Evolutionary conservation across 495 filamentous ascomycete species (phyloP).

Genomic region (Neurospora sublineolata): DNA sequence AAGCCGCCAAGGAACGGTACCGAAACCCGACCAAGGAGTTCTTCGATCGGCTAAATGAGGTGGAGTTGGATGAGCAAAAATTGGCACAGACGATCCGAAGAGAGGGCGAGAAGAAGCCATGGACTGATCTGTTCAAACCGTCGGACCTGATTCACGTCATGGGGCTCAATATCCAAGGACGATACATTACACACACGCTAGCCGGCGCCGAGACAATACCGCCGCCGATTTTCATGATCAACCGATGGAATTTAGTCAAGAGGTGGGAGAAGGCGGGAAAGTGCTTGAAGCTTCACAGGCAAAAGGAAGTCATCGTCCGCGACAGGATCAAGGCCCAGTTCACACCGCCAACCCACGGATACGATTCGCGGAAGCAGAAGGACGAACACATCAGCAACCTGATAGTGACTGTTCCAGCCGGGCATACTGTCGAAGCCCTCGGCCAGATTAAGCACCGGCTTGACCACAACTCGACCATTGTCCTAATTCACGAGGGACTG

Average conservation of each 20-base stretch:
- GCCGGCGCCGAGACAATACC: constrained; percentile 21
- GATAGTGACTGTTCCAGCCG: constrained; percentile 57
- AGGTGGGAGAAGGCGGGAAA: constrained; percentile 16
- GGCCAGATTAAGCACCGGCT: constrained; percentile 50
- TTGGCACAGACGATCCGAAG: neutral
- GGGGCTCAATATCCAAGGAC: constrained; percentile 37
- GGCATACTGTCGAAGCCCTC: constrained; percentile 45
- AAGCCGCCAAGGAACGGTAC: neutral
- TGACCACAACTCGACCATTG: constrained; percentile 59
- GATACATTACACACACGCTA: constrained; percentile 39
- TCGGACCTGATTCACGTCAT: constrained; percentile 40
- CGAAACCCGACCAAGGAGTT: neutral
- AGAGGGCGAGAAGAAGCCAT: neutral
- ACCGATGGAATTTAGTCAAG: constrained; percentile 4
- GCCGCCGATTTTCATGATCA: constrained; percentile 19
- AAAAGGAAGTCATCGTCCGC: constrained; percentile 2
- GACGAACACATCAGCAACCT: constrained; percentile 54
- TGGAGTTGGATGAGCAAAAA: neutral
- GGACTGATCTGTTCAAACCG: neutral
- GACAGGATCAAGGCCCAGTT: constrained; percentile 11
- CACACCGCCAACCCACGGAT: neutral
- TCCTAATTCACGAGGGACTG: constrained; percentile 75
- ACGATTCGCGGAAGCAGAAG: constrained; percentile 9
- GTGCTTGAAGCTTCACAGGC: constrained; percentile 13
- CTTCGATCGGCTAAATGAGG: neutral